A percentile compares a stretch with the other conserved stretches of the same genome.
Conservation (phyloP, 2,329 filamentous ascomycete species). For the Sporothrix globosa region DNA sequence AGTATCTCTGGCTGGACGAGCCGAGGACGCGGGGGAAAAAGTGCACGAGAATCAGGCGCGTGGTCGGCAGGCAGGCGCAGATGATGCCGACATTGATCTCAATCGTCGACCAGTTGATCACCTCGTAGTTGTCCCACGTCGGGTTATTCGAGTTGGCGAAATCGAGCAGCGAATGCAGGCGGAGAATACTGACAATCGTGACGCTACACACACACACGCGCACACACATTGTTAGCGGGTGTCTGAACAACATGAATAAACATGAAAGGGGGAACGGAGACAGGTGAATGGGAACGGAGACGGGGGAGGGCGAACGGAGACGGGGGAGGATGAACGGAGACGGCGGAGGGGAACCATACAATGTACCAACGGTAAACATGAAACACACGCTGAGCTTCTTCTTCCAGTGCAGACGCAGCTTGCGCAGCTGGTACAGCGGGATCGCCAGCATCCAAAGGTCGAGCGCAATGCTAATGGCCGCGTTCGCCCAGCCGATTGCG, state of each 20-base stretch:
- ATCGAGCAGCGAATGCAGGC: slow-evolving; percentile 41
- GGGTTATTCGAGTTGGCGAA: slow-evolving; percentile 42
- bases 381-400: slow-evolving; percentile 53
- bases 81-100: slow-evolving; percentile 45
- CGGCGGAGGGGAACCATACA: slow-evolving; percentile 35
- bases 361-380: slow-evolving; percentile 54
- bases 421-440: slow-evolving; percentile 51
- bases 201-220: slow-evolving; percentile 35
- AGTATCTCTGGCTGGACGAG: slow-evolving; percentile 27
- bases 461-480: slow-evolving; percentile 55
- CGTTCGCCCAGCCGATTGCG: slow-evolving; percentile 55
- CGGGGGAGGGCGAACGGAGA: neutral
- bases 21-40: slow-evolving; percentile 39
- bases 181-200: slow-evolving; percentile 42
- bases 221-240: too few relatives aligned
- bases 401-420: slow-evolving; percentile 50
- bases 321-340: neutral
- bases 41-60: slow-evolving; percentile 41
- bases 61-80: slow-evolving; percentile 43
- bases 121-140: slow-evolving; percentile 42
- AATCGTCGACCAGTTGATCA: slow-evolving; percentile 44
- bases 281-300: neutral
- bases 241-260: too few relatives aligned
- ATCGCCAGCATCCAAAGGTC: slow-evolving; percentile 58
- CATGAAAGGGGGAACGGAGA: neutral